These are phyloP conservation scores for Saccharomycopsis oosterbeekiorum DNA, from an alignment of 805 yeast species.

Conservation along the genomic window DNA sequence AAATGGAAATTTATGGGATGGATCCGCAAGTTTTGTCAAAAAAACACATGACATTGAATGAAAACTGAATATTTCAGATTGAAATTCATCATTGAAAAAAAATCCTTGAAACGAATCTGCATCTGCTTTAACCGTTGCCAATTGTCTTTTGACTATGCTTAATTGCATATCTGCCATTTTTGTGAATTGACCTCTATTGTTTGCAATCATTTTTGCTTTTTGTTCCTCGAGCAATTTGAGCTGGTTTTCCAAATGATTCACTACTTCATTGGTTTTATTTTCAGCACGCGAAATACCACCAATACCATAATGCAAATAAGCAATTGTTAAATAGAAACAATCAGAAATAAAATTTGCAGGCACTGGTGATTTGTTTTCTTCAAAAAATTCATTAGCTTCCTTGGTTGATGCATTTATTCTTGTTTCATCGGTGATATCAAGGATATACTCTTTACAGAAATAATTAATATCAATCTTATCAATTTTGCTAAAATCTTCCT, in stretches of 20 bases:
- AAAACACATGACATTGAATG: conserved; percentile 68
- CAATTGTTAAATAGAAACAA: conserved; percentile 69
- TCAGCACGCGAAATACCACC: conserved; percentile 63
- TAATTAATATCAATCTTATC: conserved; percentile 71
- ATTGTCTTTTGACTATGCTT: conserved; percentile 38
- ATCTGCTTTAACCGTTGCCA: conserved; percentile 31
- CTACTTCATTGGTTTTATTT: conserved; percentile 41
- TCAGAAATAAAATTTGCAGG: conserved; percentile 78
- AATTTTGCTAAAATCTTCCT: conserved; percentile 51
- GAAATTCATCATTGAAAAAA: conserved; percentile 45
- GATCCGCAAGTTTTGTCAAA: conserved; percentile 63
- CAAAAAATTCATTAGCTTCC: conserved; percentile 54
- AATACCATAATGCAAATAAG: conserved; percentile 79
- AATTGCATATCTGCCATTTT: conserved; percentile 33
- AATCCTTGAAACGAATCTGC: conserved; percentile 55
- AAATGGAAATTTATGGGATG: conserved; percentile 53
- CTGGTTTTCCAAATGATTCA: conserved; percentile 40
- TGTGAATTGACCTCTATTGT: conserved; percentile 21
- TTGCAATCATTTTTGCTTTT: conserved; percentile 26
- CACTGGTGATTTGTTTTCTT: conserved; percentile 27
- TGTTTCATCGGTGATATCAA: conserved; percentile 72
- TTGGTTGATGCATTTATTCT: conserved; percentile 66
- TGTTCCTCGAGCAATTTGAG: conserved; percentile 37
- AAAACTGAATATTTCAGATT: conserved; percentile 64
- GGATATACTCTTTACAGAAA: conserved; percentile 39